Evolutionary conservation across 1,284 basidiomycete genomes (phyloP), one percentile per base, ranked within the genome.

Genomic region (Sphagnurus paluster): DNA sequence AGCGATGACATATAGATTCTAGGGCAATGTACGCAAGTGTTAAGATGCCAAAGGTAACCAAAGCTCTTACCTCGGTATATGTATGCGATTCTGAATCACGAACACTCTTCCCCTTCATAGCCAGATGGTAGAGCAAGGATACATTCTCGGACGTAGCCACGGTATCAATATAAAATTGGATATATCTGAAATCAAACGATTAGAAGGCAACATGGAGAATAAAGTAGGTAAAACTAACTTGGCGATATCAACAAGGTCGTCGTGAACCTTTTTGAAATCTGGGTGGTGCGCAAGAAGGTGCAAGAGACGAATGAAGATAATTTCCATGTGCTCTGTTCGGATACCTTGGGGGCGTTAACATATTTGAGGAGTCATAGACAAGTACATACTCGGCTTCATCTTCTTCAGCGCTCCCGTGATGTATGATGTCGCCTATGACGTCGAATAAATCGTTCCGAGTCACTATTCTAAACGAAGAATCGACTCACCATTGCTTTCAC

Each of bases 271-370:
- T 35, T 72, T 74, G 59, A 94, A 93, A 66, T 99, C 96, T 1
- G 96, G 95, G 66, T 99, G 96, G 62, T 97, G 93, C 0, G 94
- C 90, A 2, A 99, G 74, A 0, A 96, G 66, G 60, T 95, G 90
- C 4, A 99, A 72, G 11, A 98, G 69, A 4, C 94, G 84, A 24
- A 94, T 82, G 56, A 98, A 90, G 1, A 87, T 80, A 48, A 87
- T 70, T 61, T 98, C 96, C 46, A 96, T 78, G 37, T 82, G 68
- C 19, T 83, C 74, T 7, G 93, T 71, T 30, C 80, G 76, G 19
- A 79, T 58, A n/a, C 73, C 84, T 82, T 3, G 41, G 47, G 21
- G 47, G 20, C 25, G 14, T 33, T 14, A 33, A 16, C 13, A 14
- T 34, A 19, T 33, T 16, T 10, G 32, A 7, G 29, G 21, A 10